These are phyloP conservation scores for Drosera spatulata DNA, from an alignment of 179 eudicot species.

Conservation along the genomic window DNA sequence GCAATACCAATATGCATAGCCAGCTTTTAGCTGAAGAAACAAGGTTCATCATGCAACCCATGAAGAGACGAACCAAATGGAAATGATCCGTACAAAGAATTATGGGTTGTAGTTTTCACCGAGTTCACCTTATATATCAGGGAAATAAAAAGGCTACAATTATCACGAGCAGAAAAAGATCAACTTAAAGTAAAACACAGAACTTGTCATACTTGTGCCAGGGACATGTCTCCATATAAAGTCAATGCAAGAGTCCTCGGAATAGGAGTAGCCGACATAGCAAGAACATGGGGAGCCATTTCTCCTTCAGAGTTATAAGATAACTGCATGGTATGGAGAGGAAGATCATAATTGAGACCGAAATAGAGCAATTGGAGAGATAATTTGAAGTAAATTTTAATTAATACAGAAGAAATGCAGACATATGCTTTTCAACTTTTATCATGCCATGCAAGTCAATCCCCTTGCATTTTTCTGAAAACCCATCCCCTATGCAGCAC, in stretches of 20 bases:
- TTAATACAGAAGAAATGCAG: neutral
- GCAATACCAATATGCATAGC: too few relatives aligned
- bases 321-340: conserved; percentile 41
- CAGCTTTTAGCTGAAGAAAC: too few relatives aligned
- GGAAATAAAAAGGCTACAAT: too few relatives aligned
- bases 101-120: too few relatives aligned
- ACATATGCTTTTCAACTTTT: neutral
- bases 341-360: conserved; percentile 1
- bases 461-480: neutral
- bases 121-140: too few relatives aligned
- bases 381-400: too few relatives aligned
- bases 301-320: conserved; percentile 15
- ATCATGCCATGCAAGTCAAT: neutral
- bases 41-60: too few relatives aligned
- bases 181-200: neutral
- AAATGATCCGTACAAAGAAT: too few relatives aligned
- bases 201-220: conserved; percentile 57
- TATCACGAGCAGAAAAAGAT: neutral
- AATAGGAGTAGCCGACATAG: conserved; percentile 96
- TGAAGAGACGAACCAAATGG: too few relatives aligned
- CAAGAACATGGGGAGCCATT: conserved; percentile 98
- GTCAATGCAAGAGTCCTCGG: conserved; percentile 96
- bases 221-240: conserved; percentile 88
- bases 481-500: neutral
- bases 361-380: neutral